Percentiles rank a stretch among this genome's conserved stretches.
Evolutionary conservation across 257 asterid genomes (phyloP).

Genomic region (Solanum dulcamara): DNA sequence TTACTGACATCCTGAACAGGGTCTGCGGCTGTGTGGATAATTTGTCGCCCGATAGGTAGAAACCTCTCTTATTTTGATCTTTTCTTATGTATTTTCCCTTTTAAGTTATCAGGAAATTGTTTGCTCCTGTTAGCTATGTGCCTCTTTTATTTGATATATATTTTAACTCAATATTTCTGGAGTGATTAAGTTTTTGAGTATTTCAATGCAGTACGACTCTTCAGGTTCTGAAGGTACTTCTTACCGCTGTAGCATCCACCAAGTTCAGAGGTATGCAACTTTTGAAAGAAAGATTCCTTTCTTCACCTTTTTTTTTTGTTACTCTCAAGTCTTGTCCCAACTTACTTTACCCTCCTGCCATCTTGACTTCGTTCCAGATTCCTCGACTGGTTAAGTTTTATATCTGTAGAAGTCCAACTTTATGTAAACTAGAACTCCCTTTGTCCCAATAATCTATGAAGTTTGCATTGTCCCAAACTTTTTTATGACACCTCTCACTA

Average conservation of each 20-base stretch:
- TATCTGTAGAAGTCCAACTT: neutral
- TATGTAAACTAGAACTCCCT: neutral
- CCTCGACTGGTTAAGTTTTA: neutral
- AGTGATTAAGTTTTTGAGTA: constrained; percentile 7
- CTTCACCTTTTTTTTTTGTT: neutral
- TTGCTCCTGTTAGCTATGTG: neutral
- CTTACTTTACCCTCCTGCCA: neutral
- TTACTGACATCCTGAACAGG: constrained; percentile 75
- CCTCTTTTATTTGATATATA: neutral
- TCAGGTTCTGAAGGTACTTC: constrained; percentile 94
- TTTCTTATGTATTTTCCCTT: neutral
- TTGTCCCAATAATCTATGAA: neutral
- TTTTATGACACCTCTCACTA: neutral
- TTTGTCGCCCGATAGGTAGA: constrained; percentile 92
- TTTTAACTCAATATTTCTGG: neutral
- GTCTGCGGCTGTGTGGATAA: constrained; percentile 86
- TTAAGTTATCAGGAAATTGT: neutral
- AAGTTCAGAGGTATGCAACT: constrained; percentile 74
- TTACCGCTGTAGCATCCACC: constrained; percentile 87
- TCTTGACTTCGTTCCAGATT: neutral
- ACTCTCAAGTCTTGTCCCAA: neutral
- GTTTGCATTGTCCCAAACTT: neutral
- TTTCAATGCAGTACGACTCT: constrained; percentile 80
- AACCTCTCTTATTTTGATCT: neutral
- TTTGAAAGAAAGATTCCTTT: neutral